These are phyloP conservation scores for Penicillium sp. DNA, from an alignment of 2,329 filamentous ascomycete genomes.

Conservation along the genomic window DNA sequence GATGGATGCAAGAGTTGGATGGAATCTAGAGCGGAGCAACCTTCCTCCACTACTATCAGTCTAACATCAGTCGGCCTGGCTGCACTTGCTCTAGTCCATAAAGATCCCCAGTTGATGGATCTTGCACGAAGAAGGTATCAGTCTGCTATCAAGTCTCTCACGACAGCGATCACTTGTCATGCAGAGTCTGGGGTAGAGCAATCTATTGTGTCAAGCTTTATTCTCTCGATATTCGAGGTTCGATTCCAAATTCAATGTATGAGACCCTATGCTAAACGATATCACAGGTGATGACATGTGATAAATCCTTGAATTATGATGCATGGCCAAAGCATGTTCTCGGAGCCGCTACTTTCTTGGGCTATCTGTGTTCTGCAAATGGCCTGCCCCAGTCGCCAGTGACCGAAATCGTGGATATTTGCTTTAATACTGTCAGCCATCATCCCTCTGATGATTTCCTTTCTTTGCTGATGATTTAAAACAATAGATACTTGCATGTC, in stretches of 20 bases:
- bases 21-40: not conserved
- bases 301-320: not conserved
- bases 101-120: constrained; percentile 3
- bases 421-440: constrained; percentile 2
- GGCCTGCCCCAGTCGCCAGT: not conserved
- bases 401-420: constrained; percentile 3
- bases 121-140: constrained; percentile 2
- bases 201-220: constrained; percentile 3
- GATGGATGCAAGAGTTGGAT: constrained; percentile 1
- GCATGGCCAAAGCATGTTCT: constrained; percentile 4
- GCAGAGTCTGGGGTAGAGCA: not conserved
- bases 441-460: not conserved
- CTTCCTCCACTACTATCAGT: not conserved
- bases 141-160: not conserved
- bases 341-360: constrained; percentile 1
- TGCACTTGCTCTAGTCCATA: constrained; percentile 3
- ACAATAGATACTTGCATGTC: constrained; percentile 2
- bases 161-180: not conserved
- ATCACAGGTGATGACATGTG: constrained; percentile 4
- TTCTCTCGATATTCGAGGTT: constrained; percentile 9
- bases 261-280: not conserved
- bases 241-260: not conserved
- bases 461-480: not conserved
- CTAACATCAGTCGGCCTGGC: constrained; percentile 7
- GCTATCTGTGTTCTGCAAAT: not conserved